Percentiles rank a stretch among this genome's conserved stretches.
Evolutionary conservation across 331 rosid species (phyloP).

Genomic region (Phaseolus coccineus): DNA sequence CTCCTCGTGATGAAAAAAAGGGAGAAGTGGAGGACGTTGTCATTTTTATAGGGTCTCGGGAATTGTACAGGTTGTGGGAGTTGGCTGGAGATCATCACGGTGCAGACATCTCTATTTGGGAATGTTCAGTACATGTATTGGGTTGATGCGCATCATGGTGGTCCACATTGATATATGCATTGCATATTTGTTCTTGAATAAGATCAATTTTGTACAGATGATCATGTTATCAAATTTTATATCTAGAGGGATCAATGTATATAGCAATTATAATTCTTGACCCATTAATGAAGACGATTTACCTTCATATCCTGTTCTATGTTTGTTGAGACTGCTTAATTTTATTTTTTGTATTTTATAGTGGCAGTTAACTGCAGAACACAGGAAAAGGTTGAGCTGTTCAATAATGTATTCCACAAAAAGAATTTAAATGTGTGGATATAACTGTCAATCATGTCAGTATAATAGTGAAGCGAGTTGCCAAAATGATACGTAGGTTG

Average conservation of each 20-base stretch:
- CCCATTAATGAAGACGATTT: neutral
- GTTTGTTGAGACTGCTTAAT: too few species aligned
- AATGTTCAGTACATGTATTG: neutral
- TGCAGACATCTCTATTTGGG: slow-evolving; percentile 23
- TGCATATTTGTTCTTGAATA: slow-evolving; percentile 42
- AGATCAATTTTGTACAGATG: slow-evolving; percentile 47
- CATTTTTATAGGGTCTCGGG: slow-evolving; percentile 56
- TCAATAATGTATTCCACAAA: too few species aligned
- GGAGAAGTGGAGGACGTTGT: slow-evolving; percentile 41
- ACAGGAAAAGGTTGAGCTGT: too few species aligned
- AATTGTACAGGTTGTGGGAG: slow-evolving; percentile 63
- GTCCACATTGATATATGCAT: slow-evolving; percentile 34
- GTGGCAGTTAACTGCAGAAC: too few species aligned
- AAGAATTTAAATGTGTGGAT: too few species aligned
- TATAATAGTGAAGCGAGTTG: too few species aligned
- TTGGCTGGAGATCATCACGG: slow-evolving; percentile 42
- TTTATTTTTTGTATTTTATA: too few species aligned
- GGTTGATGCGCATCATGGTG: slow-evolving; percentile 41
- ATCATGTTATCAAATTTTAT: neutral
- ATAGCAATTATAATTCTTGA: slow-evolving; percentile 4
- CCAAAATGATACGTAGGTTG: too few species aligned
- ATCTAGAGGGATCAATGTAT: slow-evolving; percentile 9
- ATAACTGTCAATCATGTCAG: too few species aligned
- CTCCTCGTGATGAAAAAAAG: slow-evolving; percentile 22
- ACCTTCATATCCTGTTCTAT: too few species aligned